Base-by-base conservation (phyloP, 1,284 basidiomycete genomes). In the Bondarzewia mesenterica region DNA sequence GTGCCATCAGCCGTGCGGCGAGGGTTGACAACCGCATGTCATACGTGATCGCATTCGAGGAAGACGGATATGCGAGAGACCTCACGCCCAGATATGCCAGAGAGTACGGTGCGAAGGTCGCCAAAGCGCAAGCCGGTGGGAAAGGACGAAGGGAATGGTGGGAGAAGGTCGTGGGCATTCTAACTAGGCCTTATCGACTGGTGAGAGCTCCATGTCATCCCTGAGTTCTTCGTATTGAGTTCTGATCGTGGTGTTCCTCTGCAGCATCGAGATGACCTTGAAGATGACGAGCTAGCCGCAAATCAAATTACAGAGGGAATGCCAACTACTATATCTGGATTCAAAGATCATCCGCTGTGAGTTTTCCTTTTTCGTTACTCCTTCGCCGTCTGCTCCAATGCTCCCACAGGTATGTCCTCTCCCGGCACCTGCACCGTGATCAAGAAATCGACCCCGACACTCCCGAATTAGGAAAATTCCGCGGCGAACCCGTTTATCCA, bases 321-420 rank as follows among this genome's bases (percentile, higher is more conserved):
- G 91, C 95, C 95, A 0, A 86, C 84, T 10, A 88, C 89, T 25
- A 77, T 98, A 54, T 74, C 74, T 21, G 94, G 91, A 0, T 99
- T 98, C 78, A 98, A 99, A 64, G 88, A 93, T 59, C 95, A 99
- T 66, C 92, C 95, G 2, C 66, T 97, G 82, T 92, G 57, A 52
- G 83, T 55, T 1, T 10, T 10, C 7, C 39, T 27, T 50, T 48
- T 37, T 27, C 46, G n/a, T 23, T 55, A 38, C 14, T 25, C 42
- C 15, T 54, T 10, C 15, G 25, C 18, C 20, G 48, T 37, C 49
- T 49, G n/a, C 41, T 44, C 47, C 37, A 47, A 44, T 14, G 38
- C 40, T 50, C 47, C 37, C 50, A 42, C 58, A 93, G 89, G 60
- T 99, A 93, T 63, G 89, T 88, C 10, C 79, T 99, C 36, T 79